A percentile compares a stretch with the other conserved stretches of the same genome.
Evolutionary conservation across 345 rosid species (phyloP).

Genomic region (Laguncularia racemosa): DNA sequence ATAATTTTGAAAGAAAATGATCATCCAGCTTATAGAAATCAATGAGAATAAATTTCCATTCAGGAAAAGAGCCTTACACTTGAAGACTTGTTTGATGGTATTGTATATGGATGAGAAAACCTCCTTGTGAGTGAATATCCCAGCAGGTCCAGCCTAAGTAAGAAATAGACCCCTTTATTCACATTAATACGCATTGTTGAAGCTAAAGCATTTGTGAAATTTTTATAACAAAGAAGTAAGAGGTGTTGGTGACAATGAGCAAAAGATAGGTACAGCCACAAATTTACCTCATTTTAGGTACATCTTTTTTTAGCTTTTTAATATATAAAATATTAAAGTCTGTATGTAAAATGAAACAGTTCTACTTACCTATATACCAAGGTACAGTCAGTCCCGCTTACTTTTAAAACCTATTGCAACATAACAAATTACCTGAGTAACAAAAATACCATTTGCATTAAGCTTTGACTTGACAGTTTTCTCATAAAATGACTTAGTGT

Average conservation of each 20-base stretch:
- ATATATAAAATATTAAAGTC: neutral
- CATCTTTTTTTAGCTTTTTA: neutral
- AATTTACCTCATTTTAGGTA: neutral
- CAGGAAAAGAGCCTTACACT: slow-evolving; percentile 37
- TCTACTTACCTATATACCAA: no score
- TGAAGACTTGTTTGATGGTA: slow-evolving; percentile 87
- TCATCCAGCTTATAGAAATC: neutral
- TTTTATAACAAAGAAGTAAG: no score
- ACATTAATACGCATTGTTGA: no score
- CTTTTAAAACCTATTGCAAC: neutral
- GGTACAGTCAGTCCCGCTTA: no score
- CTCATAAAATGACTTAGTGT: slow-evolving; percentile 88
- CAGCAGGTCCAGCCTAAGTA: slow-evolving; percentile 91
- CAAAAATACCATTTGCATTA: slow-evolving; percentile 68
- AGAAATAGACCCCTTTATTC: neutral
- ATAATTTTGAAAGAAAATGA: neutral
- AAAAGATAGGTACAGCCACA: neutral
- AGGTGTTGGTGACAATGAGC: neutral
- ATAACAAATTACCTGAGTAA: slow-evolving; percentile 59
- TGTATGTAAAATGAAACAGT: no score
- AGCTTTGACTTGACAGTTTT: slow-evolving; percentile 73
- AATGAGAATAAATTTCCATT: neutral
- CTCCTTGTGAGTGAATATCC: slow-evolving; percentile 89
- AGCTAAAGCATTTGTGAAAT: no score
- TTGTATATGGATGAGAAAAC: slow-evolving; percentile 88